Evolutionary conservation across 352 stramenopile species (phyloP).

Genomic region (Globisporangium takayamanum): DNA sequence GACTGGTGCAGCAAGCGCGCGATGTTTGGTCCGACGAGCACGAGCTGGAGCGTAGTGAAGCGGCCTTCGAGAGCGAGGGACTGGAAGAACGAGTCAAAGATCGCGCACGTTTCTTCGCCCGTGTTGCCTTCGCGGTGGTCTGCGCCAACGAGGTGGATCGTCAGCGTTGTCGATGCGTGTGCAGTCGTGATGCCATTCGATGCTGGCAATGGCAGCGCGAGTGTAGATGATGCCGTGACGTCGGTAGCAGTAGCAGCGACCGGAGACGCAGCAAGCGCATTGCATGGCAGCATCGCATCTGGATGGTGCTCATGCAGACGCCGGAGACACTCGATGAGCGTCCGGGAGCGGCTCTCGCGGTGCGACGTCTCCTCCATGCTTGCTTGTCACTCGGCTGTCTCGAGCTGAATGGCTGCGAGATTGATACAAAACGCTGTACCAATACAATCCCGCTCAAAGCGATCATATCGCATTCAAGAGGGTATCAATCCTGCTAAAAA

Average conservation of each 20-base stretch:
- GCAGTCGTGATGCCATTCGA: neutral
- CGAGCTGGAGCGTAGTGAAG: constrained; percentile 37
- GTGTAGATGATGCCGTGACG: neutral
- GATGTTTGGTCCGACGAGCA: constrained; percentile 74
- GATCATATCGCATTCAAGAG: too few relatives aligned
- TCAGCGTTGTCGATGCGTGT: constrained; percentile 18
- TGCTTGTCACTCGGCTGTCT: neutral
- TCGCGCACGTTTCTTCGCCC: constrained; percentile 39
- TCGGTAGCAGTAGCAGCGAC: neutral
- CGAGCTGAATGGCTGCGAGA: neutral
- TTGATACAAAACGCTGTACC: neutral
- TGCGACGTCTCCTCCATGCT: constrained; percentile 7
- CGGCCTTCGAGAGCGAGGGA: constrained; percentile 27
- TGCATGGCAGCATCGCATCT: neutral
- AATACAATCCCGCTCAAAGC: too few relatives aligned
- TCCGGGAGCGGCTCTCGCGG: constrained; percentile 17
- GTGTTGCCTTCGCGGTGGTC: constrained; percentile 75
- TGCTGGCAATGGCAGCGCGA: neutral
- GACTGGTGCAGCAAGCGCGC: constrained; percentile 41
- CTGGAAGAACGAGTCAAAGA: constrained; percentile 49
- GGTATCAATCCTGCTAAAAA: too few relatives aligned
- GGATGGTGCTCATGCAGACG: constrained; percentile 15
- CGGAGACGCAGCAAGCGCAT: neutral
- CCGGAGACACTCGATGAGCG: constrained; percentile 31
- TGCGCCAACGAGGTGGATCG: constrained; percentile 61